Conservation (phyloP, 1,284 basidiomycete species). For the Cryptococcus amylolentus region DNA sequence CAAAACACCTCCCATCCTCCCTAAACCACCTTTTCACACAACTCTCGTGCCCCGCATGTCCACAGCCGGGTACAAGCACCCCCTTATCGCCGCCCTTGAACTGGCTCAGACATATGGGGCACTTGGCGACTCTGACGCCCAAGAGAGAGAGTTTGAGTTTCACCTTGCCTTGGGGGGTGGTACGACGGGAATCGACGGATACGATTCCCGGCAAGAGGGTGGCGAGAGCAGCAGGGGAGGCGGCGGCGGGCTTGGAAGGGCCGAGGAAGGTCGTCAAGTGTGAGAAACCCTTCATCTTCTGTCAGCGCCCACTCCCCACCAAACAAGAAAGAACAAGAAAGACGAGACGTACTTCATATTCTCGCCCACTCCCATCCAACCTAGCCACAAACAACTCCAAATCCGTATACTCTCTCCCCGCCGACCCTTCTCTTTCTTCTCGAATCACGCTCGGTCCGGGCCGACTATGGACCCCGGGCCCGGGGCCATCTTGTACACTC, state of each 20-base stretch:
- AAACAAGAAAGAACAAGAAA: neutral
- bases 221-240: slow-evolving; percentile 38
- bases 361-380: slow-evolving; percentile 54
- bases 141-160: slow-evolving; percentile 71
- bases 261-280: slow-evolving; percentile 63
- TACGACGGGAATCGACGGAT: slow-evolving; percentile 63
- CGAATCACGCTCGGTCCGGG: neutral
- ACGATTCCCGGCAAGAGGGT: slow-evolving; percentile 60
- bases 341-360: slow-evolving; percentile 59
- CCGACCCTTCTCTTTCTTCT: slow-evolving; percentile 1
- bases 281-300: slow-evolving; percentile 54
- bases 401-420: slow-evolving; percentile 55
- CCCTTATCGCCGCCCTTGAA: slow-evolving; percentile 63
- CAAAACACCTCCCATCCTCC: slow-evolving; percentile 44
- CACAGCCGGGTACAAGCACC: slow-evolving; percentile 63
- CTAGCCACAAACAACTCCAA: slow-evolving; percentile 60
- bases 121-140: slow-evolving; percentile 71
- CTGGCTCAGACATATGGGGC: slow-evolving; percentile 72
- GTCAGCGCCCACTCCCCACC: neutral
- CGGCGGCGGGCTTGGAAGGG: slow-evolving; percentile 51
- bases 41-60: slow-evolving; percentile 55
- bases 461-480: neutral
- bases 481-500: neutral
- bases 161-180: slow-evolving; percentile 65
- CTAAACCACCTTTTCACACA: slow-evolving; percentile 47